Percentiles rank a stretch among this genome's conserved stretches.
Evolutionary conservation across 2,329 filamentous ascomycete species (phyloP).

Genomic region (Aspergillus ochraceoroseus): DNA sequence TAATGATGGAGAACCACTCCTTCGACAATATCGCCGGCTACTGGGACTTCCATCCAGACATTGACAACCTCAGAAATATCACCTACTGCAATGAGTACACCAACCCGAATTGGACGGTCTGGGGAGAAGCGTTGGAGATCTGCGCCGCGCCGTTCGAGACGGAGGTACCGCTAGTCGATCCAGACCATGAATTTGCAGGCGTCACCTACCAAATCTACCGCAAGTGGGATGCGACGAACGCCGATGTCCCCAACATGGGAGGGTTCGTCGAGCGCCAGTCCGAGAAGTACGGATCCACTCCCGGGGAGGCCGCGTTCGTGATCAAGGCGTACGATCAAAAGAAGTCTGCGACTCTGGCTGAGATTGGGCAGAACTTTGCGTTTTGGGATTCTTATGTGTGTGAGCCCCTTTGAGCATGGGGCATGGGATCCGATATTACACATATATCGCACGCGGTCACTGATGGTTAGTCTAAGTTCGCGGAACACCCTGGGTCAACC

Average conservation of each 20-base stretch:
- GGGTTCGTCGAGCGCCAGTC: constrained; percentile 41
- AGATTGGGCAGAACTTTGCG: constrained; percentile 37
- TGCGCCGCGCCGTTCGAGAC: constrained; percentile 36
- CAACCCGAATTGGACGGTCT: constrained; percentile 39
- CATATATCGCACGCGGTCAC: too few species aligned
- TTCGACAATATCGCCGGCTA: constrained; percentile 42
- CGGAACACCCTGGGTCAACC: constrained; percentile 40
- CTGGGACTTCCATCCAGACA: constrained; percentile 37
- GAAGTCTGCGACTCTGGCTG: constrained; percentile 33
- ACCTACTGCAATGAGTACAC: constrained; percentile 39
- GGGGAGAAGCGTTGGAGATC: constrained; percentile 34
- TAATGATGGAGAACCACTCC: constrained; percentile 40
- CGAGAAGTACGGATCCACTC: constrained; percentile 35
- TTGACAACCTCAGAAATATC: constrained; percentile 35
- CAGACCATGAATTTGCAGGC: constrained; percentile 35
- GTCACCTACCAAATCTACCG: constrained; percentile 38
- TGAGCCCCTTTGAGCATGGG: constrained; percentile 33
- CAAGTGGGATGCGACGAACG: constrained; percentile 35
- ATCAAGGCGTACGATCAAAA: constrained; percentile 38
- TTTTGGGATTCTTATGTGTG: constrained; percentile 38
- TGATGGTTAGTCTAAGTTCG: constrained; percentile 9
- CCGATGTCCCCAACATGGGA: constrained; percentile 37
- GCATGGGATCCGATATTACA: constrained; percentile 22
- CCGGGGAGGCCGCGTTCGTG: constrained; percentile 35
- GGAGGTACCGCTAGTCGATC: constrained; percentile 35